These are phyloP conservation scores for Salvia rosmarinus DNA, from an alignment of 257 asterid genomes.

Conservation along the genomic window DNA sequence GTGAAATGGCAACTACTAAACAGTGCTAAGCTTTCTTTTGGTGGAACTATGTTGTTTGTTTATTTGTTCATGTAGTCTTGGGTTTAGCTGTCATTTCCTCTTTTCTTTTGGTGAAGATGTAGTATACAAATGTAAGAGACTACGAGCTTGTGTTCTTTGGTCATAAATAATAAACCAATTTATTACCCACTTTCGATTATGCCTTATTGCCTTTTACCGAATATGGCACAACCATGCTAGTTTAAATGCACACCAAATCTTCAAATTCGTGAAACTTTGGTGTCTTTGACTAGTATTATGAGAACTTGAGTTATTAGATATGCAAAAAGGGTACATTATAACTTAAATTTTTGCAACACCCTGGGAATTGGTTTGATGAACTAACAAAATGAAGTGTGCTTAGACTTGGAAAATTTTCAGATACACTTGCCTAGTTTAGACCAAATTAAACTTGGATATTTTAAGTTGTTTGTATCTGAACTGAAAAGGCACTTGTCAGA, in stretches of 20 bases:
- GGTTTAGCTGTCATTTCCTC: not conserved
- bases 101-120: not conserved
- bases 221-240: not conserved
- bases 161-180: too few relatives aligned
- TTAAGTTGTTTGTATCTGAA: not conserved
- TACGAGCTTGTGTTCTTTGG: not conserved
- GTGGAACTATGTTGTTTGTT: not conserved
- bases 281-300: not conserved
- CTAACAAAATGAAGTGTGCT: not conserved
- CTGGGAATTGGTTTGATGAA: not conserved
- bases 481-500: not conserved
- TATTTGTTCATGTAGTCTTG: not conserved
- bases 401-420: slow-evolving; percentile 1
- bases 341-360: not conserved
- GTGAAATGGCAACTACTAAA: not conserved
- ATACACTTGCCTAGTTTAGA: not conserved
- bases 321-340: not conserved
- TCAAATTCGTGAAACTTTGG: not conserved
- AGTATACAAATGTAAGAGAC: not conserved
- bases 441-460: not conserved
- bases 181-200: not conserved
- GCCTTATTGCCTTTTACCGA: not conserved
- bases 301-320: not conserved
- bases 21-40: not conserved
- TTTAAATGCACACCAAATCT: not conserved